These are phyloP conservation scores for Chalciporus piperatus DNA, from an alignment of 768 basidiomycete genomes.

Conservation along the genomic window DNA sequence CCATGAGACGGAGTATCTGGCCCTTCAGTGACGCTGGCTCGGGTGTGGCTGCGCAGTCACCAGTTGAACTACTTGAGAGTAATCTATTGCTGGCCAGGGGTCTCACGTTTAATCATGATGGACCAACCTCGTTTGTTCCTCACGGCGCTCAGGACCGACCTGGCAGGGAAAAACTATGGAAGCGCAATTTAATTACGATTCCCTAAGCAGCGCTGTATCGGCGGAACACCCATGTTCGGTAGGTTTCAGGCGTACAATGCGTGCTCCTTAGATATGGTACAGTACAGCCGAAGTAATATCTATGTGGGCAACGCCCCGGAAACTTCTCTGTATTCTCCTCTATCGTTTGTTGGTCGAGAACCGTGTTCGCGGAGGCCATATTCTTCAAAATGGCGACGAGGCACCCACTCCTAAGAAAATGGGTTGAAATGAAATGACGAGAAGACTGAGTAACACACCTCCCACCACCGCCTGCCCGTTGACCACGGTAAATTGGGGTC, in stretches of 20 bases:
- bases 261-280: background rate
- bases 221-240: background rate
- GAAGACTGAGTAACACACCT: conserved; percentile 48
- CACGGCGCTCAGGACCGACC: conserved; percentile 5
- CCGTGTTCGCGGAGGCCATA: conserved; percentile 43
- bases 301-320: conserved; percentile 27
- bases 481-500: conserved; percentile 63
- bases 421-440: conserved; percentile 12
- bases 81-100: background rate
- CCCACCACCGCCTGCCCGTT: conserved; percentile 75
- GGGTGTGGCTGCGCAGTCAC: background rate
- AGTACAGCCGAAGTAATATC: conserved; percentile 5
- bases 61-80: background rate
- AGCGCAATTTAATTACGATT: background rate
- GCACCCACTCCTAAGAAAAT: conserved; percentile 35
- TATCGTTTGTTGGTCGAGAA: conserved; percentile 29
- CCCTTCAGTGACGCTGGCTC: background rate
- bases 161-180: background rate
- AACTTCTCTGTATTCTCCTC: conserved; percentile 47
- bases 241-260: background rate
- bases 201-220: background rate
- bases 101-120: conserved; percentile 19
- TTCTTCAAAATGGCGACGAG: conserved; percentile 52
- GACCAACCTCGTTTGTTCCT: conserved; percentile 22
- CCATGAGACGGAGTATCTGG: conserved; percentile 37